These are phyloP conservation scores for Apium graveolens DNA, from an alignment of 129 eudicot genomes.

Conservation along the genomic window DNA sequence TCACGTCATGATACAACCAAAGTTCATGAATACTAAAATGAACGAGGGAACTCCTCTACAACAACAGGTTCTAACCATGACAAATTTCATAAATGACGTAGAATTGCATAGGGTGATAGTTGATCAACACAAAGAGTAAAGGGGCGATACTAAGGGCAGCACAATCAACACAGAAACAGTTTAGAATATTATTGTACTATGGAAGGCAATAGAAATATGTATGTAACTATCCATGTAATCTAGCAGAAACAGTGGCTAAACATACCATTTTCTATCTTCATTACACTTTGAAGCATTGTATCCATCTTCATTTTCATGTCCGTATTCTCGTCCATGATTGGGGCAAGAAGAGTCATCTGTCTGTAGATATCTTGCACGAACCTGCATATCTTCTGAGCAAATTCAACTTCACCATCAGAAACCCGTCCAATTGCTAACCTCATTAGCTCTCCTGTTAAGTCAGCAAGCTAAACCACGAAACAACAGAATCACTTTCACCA, in stretches of 20 bases:
- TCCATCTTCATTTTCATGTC: constrained; percentile 98
- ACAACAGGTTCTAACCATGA: too few relatives aligned
- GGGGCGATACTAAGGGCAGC: too few relatives aligned
- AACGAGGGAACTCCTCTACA: too few relatives aligned
- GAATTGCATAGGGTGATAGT: too few relatives aligned
- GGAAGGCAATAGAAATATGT: background rate
- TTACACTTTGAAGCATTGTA: constrained; percentile 84
- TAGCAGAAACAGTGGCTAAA: background rate
- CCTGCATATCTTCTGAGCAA: constrained; percentile 83
- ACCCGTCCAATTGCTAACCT: constrained; percentile 90
- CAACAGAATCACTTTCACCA: background rate
- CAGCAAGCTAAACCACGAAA: constrained; percentile 58
- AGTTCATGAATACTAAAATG: too few relatives aligned
- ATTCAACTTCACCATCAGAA: constrained; percentile 89
- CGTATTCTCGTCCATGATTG: constrained; percentile 66
- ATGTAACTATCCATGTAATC: background rate
- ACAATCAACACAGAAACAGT: too few relatives aligned
- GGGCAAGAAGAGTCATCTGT: constrained; percentile 71
- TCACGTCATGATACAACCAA: too few relatives aligned
- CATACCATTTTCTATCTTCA: constrained; percentile 95
- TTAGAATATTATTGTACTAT: background rate
- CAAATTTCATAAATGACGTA: too few relatives aligned
- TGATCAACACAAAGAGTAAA: too few relatives aligned
- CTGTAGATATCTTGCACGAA: constrained; percentile 88
- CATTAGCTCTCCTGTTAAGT: constrained; percentile 97